phyloP scores from a whole-genome alignment of 2,329 filamentous ascomycete species.

The Talaromyces sp. region DNA sequence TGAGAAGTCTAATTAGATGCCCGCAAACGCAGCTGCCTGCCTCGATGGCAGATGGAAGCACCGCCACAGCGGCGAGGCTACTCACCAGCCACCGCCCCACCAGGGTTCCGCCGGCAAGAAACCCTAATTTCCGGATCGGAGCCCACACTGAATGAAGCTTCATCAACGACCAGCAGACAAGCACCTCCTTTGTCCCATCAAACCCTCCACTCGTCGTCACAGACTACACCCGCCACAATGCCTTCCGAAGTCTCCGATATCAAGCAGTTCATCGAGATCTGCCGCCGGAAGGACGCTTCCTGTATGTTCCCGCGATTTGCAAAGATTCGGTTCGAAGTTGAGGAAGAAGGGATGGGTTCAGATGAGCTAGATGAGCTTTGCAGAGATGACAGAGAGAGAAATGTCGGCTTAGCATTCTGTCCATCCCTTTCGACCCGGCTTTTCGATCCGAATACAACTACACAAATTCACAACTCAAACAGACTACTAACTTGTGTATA shows the following conservation, averaged over 20 bases:
- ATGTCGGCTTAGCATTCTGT: not conserved
- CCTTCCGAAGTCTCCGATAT: constrained; percentile 97
- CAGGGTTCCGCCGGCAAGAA: constrained; percentile 15
- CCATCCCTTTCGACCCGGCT: constrained; percentile 11
- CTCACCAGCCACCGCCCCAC: constrained; percentile 2
- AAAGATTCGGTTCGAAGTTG: not conserved
- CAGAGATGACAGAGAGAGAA: not conserved
- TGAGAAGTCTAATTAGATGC: too few relatives aligned
- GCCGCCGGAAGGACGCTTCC: constrained; percentile 97
- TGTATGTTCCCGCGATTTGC: constrained; percentile 76
- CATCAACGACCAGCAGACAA: not conserved
- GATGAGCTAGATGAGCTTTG: not conserved
- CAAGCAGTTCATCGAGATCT: constrained; percentile 99
- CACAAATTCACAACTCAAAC: not conserved
- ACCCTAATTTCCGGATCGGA: constrained; percentile 21
- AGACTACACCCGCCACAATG: constrained; percentile 65
- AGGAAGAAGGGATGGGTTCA: not conserved
- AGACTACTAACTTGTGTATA: constrained; percentile 37
- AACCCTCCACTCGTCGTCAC: constrained; percentile 11
- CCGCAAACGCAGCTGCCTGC: not conserved
- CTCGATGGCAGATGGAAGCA: not conserved
- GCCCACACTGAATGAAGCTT: constrained; percentile 9
- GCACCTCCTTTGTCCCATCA: not conserved
- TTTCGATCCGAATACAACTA: not conserved
- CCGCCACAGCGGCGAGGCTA: not conserved